phyloP scores from a whole-genome alignment of 2,329 filamentous ascomycete species.

The Penicillium corylophilum region DNA sequence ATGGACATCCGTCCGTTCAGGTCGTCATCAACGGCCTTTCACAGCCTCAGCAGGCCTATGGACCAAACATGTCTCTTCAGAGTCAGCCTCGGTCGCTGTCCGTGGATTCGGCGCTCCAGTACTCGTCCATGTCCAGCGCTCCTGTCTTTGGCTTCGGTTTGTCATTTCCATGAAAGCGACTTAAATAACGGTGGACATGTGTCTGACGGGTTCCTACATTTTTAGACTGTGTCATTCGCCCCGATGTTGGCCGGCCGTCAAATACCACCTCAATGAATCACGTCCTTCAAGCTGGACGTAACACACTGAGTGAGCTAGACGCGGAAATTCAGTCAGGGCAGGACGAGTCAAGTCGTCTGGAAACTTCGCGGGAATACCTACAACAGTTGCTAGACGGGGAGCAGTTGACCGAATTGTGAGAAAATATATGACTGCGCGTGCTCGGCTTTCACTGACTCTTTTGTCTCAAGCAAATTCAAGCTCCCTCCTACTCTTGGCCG shows the following conservation, averaged over 20 bases:
- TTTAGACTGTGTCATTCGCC: constrained; percentile 43
- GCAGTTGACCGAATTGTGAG: constrained; percentile 53
- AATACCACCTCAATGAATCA: constrained; percentile 42
- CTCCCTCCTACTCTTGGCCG: constrained; percentile 30
- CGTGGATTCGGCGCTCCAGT: constrained; percentile 50
- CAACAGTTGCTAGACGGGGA: constrained; percentile 70
- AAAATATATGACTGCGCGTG: not conserved
- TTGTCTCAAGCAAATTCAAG: constrained; percentile 43
- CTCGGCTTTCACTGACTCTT: constrained; percentile 6
- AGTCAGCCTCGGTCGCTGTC: constrained; percentile 38
- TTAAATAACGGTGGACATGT: constrained; percentile 10
- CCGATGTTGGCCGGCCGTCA: constrained; percentile 43
- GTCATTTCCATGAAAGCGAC: constrained; percentile 10
- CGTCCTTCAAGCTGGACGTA: constrained; percentile 53
- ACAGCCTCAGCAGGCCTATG: constrained; percentile 26
- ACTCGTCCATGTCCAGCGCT: constrained; percentile 51
- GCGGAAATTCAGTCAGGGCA: constrained; percentile 63
- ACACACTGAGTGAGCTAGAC: constrained; percentile 67
- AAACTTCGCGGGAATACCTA: constrained; percentile 71
- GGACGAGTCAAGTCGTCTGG: constrained; percentile 60
- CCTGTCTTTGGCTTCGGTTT: constrained; percentile 48
- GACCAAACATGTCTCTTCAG: constrained; percentile 27
- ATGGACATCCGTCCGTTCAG: constrained; percentile 41
- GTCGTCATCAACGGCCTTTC: constrained; percentile 42
- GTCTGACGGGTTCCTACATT: constrained; percentile 20